Base-by-base conservation (phyloP, 2,329 filamentous ascomycete species). In the Dactylonectria macrodidyma region DNA sequence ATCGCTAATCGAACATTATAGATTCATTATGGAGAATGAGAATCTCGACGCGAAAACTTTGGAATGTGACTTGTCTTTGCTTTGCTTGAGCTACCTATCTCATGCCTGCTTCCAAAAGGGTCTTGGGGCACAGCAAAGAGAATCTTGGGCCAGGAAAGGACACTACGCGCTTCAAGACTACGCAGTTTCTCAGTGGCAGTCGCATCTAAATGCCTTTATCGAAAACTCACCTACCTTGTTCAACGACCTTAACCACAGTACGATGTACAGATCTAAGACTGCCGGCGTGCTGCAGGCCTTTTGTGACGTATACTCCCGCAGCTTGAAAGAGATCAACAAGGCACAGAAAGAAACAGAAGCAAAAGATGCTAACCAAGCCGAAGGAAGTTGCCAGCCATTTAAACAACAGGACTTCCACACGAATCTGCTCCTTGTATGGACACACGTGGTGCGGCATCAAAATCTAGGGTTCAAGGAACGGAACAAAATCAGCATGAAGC, bases 111-210 rank as follows among this genome's bases (percentile, higher is more conserved):
- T 84, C 64, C 30, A 52, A 6, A 67, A 60, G 14, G 47, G 50
- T 0, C 58, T 76, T 5, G 14, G 16, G 2, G 61, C 75, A 1
- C n/a, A 62, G 0, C 30, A 69, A 0, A 67, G 77, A 12, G 47
- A 64, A 8, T 0, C 61, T 0, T 72, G 65, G 19, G 72, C 73
- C 8, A 55, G 59, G 3, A 16, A 68, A 0, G 82, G 81, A 0
- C 74, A 73, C 52, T 83, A 80, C 61, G 73, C 77, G 1, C 80
- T 84, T 48, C 79, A 81, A 16, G 81, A 84, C 55, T 84, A 84
- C 36, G 80, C 81, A 0, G 62, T 75, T 6, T 72, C 81, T 1
- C 71, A 79, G 38, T 83, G 81, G 82, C 68, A 72, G n/a, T 50
- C 67, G 14, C 82, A 84, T 62, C 50, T 83, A 10, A 56, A 73